Evolutionary conservation across 2,329 filamentous ascomycete species (phyloP).

Genomic region (Coccinonectria pachysandricola): DNA sequence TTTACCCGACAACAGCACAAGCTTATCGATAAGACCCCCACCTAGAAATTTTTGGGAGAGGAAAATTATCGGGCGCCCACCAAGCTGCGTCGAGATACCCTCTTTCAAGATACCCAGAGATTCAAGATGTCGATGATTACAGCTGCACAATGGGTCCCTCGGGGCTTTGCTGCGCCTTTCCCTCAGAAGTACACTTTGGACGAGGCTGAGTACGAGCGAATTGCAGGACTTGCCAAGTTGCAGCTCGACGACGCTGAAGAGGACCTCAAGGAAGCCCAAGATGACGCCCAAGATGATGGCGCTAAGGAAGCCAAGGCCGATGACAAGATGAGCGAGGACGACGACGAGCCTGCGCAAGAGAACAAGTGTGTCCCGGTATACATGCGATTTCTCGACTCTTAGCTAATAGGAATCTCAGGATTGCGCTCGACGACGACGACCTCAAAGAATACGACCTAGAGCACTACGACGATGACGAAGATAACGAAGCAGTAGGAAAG

Average conservation of each 20-base stretch:
- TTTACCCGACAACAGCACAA: constrained; percentile 13
- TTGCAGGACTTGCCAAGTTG: constrained; percentile 62
- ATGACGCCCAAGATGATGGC: constrained; percentile 22
- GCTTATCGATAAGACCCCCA: constrained; percentile 33
- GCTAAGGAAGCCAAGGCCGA: constrained; percentile 18
- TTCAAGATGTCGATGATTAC: constrained; percentile 62
- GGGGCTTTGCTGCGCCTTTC: constrained; percentile 66
- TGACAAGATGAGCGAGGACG: constrained; percentile 28
- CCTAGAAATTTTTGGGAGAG: constrained; percentile 24
- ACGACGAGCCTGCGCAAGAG: constrained; percentile 18
- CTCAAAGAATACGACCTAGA: constrained; percentile 94
- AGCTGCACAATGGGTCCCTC: constrained; percentile 64
- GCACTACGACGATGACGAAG: constrained; percentile 87
- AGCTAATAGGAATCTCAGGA: constrained; percentile 24
- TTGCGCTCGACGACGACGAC: constrained; percentile 60
- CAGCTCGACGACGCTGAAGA: constrained; percentile 89
- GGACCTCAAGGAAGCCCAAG: constrained; percentile 65
- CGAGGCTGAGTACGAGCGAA: constrained; percentile 65
- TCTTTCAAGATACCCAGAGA: constrained; percentile 20
- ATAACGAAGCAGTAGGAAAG: constrained; percentile 39
- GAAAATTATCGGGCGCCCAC: constrained; percentile 18
- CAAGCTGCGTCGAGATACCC: constrained; percentile 7
- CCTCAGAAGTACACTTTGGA: constrained; percentile 66
- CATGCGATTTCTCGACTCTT: neutral
- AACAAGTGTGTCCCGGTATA: constrained; percentile 26